Evolutionary conservation across 2,329 filamentous ascomycete genomes (phyloP), one percentile per base, ranked within the genome.

Genomic region (Gaeumannomyces sp.): DNA sequence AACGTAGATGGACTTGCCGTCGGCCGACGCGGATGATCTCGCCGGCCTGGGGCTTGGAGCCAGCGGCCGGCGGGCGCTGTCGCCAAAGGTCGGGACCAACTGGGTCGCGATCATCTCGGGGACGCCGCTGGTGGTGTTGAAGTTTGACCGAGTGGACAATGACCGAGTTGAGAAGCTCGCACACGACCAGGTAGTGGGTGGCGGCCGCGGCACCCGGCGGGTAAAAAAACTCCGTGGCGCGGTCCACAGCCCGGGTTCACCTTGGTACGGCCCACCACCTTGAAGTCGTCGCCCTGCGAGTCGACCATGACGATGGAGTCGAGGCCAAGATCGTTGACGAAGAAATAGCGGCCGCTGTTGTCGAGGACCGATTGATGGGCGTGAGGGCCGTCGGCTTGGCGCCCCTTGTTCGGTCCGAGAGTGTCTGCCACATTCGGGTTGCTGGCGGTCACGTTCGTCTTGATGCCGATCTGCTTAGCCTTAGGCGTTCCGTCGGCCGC

Each of bases 361-460:
- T 84, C 81, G 13, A 80, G 74, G 29, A 81, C 71, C 14, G 77
- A 74, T 73, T 84, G 79, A 71, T 85, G 82, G 31, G 82, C 79
- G 64, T 79, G 75, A 56, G 77, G 65, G 19, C 68, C 67, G 13
- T 68, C 69, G 7, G 14, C 27, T 69, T 79, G 77, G 45, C 73
- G 72, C n/a, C 68, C 70, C 63, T 69, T 66, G 62, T 73, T 69
- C 31, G 75, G 75, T 6, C 77, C 76, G 8, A 72, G 71, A 11
- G 72, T 64, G 35, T 38, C 35, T 3, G 14, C 35, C 35, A 38
- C 35, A 19, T 38, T 19, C 2, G 58, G 35, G 35, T 11, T 38
- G 31, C 74, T 76, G 14, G 69, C 69, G 4, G 79, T 56, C 28
- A 53, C 57, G 38, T 63, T 56, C 19, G 62, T 63, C 35, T 29